Evolutionary conservation across 2,329 filamentous ascomycete genomes (phyloP).

Genomic region (Cercospora nicotianae): DNA sequence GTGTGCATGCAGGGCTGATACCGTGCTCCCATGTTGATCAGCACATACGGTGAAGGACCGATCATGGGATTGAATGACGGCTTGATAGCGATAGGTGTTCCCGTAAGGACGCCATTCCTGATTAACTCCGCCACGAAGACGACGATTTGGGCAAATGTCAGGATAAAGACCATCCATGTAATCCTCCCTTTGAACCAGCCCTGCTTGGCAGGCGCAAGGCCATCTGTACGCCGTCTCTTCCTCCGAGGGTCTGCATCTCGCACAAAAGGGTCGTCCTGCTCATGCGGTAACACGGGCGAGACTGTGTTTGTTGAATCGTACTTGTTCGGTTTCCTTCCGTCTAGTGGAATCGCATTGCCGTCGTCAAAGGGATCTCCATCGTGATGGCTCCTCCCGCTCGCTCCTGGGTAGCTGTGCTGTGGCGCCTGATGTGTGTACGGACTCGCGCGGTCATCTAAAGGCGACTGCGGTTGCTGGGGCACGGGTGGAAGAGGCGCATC

Average conservation of each 20-base stretch:
- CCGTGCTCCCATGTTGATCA: conserved; percentile 95
- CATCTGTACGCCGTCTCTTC: conserved; percentile 24
- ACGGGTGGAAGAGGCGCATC: conserved; percentile 42
- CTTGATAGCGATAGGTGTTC: conserved; percentile 73
- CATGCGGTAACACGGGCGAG: conserved; percentile 43
- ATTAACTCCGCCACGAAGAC: conserved; percentile 90
- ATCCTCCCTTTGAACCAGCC: conserved; percentile 59
- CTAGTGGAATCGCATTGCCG: conserved; percentile 51
- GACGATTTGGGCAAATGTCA: conserved; percentile 72
- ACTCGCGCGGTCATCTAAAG: conserved; percentile 39
- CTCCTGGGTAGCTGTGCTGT: conserved; percentile 54
- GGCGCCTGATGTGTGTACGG: conserved; percentile 29
- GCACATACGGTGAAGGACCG: conserved; percentile 81
- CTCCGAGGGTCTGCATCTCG: conserved; percentile 37
- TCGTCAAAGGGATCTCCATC: conserved; percentile 50
- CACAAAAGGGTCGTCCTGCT: conserved; percentile 43
- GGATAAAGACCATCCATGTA: conserved; percentile 79
- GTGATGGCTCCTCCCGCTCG: conserved; percentile 54
- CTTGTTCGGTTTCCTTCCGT: conserved; percentile 37
- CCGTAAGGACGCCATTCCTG: conserved; percentile 75
- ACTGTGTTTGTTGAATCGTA: conserved; percentile 42
- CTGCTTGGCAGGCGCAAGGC: conserved; percentile 40
- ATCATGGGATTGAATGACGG: conserved; percentile 97
- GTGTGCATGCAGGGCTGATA: conserved; percentile 96
- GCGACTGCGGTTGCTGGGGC: conserved; percentile 27